Evolutionary conservation across 1,139 yeast genomes (phyloP), one percentile per base, ranked within the genome.

Genomic region (Blastobotrys illinoisensis): DNA sequence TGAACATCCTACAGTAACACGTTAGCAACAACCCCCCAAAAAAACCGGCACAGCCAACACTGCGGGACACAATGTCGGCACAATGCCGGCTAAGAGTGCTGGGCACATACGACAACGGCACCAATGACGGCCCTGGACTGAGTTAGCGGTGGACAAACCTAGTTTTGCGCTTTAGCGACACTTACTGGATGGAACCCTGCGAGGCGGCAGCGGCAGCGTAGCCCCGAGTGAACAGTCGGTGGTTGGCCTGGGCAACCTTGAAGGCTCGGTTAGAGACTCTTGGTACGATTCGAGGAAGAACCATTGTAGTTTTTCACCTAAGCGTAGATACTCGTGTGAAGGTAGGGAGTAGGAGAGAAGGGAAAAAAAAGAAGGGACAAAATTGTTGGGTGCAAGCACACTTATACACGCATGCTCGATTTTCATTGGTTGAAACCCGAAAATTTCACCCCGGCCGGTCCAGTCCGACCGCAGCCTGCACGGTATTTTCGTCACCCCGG

Each of bases 141-240:
- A 16, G 49, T 36, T 47, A 47, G 49, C 32, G 21, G 32, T 21
- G 14, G 13, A n/a, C n/a, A n/a, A n/a, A n/a, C n/a, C n/a, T 43
- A 2, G 23, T 44, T 44, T n/a, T 23, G 3, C 3, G 47, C 6
- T 23, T 23, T 14, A 7, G 11, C 16, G 40, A 9, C 46, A 85
- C 95, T 74, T 85, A 86, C 95, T 90, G 88, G 72, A 90, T 90
- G 76, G 88, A 85, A 82, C 97, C 97, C 73, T 78, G 76, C 66
- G 83, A 78, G 69, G 88, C 83, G 65, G 91, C 87, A 24, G 56
- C 55, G 40, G 46, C 73, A 91, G 89, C 69, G 96, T 80, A 68
- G 97, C 97, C 78, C 87, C 78, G 74, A 60, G 63, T 63, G 76
- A 85, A 82, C 75, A 82, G 77, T 61, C 75, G 70, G 69, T 70